Conservation (phyloP, 257 asterid genomes). For the Coffea eugenioides region DNA sequence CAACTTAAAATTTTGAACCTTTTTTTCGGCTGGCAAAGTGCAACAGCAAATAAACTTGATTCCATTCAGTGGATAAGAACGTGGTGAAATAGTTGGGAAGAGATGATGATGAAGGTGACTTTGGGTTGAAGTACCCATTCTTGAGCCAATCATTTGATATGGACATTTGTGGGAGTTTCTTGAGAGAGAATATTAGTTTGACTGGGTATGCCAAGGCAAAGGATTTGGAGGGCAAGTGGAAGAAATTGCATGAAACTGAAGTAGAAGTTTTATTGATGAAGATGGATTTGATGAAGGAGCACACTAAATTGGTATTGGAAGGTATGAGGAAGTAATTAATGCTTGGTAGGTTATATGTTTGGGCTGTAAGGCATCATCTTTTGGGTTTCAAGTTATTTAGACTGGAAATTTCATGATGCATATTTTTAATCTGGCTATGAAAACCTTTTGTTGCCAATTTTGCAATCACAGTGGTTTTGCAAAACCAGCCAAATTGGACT, state of each 20-base stretch:
- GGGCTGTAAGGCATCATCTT: background rate
- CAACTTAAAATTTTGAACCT: too few species aligned
- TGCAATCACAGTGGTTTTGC: too few species aligned
- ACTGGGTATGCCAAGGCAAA: conserved; percentile 45
- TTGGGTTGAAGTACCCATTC: conserved; percentile 36
- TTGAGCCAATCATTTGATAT: conserved; percentile 29
- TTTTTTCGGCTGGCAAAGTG: too few species aligned
- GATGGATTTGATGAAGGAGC: conserved; percentile 38
- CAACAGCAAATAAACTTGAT: too few species aligned
- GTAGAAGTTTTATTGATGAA: conserved; percentile 27
- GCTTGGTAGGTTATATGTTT: too few species aligned
- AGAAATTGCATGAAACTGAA: conserved; percentile 37
- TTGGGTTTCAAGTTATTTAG: background rate
- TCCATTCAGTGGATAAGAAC: too few species aligned
- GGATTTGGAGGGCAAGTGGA: conserved; percentile 58
- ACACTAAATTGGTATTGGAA: conserved; percentile 32
- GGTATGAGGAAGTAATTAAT: conserved; percentile 21
- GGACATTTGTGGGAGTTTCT: background rate
- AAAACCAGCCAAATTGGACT: too few species aligned
- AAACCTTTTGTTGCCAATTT: too few species aligned
- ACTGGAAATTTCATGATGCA: too few species aligned
- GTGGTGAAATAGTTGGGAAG: background rate
- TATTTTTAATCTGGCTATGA: too few species aligned
- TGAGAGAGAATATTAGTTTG: conserved; percentile 36
- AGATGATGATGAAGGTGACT: conserved; percentile 19